Base-by-base conservation (phyloP, 2,329 filamentous ascomycete species). In the Cladobotryum mycophilum region DNA sequence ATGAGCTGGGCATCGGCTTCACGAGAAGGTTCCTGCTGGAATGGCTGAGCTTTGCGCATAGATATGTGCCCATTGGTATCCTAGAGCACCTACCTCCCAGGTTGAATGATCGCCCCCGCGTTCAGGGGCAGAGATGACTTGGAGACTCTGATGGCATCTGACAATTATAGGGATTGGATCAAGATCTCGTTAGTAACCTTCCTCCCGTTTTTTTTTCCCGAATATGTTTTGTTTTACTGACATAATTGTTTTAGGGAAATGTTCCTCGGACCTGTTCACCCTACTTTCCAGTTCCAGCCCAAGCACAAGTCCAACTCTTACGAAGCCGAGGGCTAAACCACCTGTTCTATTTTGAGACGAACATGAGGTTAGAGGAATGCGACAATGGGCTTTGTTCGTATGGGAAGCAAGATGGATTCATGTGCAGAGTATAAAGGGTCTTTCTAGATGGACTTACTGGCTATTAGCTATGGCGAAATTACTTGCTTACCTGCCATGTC, bases 271-370 rank as follows among this genome's bases (percentile, higher is more conserved):
- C 89, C 89, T 42, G 88, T 89, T 6, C 89, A 95, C 59, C 84
- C 88, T 37, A 86, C 88, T 61, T 99, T 97, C 78, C 85, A 86
- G 58, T 99, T 97, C 71, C 84, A 92, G 71, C 93, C 93, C 3
- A 99, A 99, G 76, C 93, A 99, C 75, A 97, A 96, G 76, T 93
- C 89, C 43, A 95, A 95, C 65, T 81, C 85, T 48, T 96, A 96
- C 45, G 89, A 90, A 68, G 86, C 84, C 2, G 84, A 89, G 64
- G 85, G 86, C 45, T 86, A 68, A 59, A 41, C 38, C 5, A 6
- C 17, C 38, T 12, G 13, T 20, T 17, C 15, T 6, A 11, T 20
- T 30, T 17, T 42, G 13, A 15, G 14, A n/a, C 40, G n/a, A 30
- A 6, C 6, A 30, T 30, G 4, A 8, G 25, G 25, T 30, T 30